These are phyloP conservation scores for Aspergillus biplanus DNA, from an alignment of 495 filamentous ascomycete species.

Conservation along the genomic window DNA sequence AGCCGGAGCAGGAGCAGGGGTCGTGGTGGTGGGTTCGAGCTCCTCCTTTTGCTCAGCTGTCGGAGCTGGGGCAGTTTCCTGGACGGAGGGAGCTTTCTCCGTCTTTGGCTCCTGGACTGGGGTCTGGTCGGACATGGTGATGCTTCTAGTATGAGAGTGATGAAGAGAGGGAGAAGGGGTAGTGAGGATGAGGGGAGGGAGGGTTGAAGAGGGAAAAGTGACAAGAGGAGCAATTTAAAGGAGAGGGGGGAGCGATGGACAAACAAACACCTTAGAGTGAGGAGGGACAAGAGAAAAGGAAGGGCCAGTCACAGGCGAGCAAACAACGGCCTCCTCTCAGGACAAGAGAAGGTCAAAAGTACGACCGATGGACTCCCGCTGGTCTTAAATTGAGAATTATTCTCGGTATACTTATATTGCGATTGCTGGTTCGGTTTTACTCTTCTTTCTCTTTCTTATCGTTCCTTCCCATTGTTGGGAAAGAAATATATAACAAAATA, in stretches of 20 bases:
- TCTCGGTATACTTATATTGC: too few relatives aligned
- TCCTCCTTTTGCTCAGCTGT: conserved; percentile 14
- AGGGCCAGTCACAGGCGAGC: conserved; percentile 1
- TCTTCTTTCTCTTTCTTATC: background rate
- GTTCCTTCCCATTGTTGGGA: background rate
- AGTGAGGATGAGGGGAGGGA: background rate
- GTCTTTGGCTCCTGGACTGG: conserved; percentile 20
- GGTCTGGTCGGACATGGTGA: conserved; percentile 28
- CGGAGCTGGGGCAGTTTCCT: conserved; percentile 9
- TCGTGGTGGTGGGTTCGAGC: conserved; percentile 11
- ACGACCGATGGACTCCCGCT: too few relatives aligned
- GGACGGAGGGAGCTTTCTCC: conserved; percentile 11
- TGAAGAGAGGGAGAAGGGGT: conserved; percentile 5
- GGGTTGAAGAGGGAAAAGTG: conserved; percentile 4
- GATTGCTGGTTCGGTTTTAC: background rate
- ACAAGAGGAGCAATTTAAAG: conserved; percentile 12
- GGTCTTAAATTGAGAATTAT: too few relatives aligned
- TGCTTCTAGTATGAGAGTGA: background rate
- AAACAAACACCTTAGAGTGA: background rate
- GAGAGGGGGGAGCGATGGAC: conserved; percentile 14
- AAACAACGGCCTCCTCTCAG: background rate
- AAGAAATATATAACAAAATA: too few relatives aligned
- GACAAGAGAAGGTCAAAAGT: too few relatives aligned
- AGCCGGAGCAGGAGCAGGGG: conserved; percentile 5
- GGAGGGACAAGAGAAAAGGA: conserved; percentile 3